These are phyloP conservation scores for Tuber indicum DNA, from an alignment of 495 filamentous ascomycete genomes.

Conservation along the genomic window DNA sequence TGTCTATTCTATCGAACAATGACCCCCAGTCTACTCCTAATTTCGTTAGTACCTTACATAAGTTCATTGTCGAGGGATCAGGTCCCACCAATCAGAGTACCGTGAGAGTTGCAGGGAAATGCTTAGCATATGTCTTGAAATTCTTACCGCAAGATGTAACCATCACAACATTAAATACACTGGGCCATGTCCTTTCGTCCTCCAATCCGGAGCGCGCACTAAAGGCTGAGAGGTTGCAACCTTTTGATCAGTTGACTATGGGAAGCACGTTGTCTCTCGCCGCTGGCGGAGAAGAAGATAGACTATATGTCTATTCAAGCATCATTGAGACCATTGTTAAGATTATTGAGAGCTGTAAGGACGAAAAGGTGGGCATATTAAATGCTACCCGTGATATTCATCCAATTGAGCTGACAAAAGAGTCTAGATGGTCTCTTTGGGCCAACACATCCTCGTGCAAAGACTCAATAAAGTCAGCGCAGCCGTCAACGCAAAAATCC, in stretches of 20 bases:
- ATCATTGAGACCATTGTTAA: conserved; percentile 84
- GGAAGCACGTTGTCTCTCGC: conserved; percentile 74
- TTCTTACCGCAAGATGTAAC: conserved; percentile 82
- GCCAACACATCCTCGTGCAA: conserved; percentile 91
- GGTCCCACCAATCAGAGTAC: conserved; percentile 58
- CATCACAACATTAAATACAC: conserved; percentile 87
- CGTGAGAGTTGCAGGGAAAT: conserved; percentile 67
- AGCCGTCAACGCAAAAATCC: conserved; percentile 71
- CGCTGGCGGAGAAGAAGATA: conserved; percentile 66
- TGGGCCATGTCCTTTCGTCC: conserved; percentile 85
- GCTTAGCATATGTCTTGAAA: conserved; percentile 69
- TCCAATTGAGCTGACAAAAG: conserved; percentile 8
- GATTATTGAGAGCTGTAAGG: conserved; percentile 70
- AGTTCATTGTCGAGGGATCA: conserved; percentile 73
- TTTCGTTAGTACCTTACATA: conserved; percentile 73
- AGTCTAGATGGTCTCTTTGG: conserved; percentile 70
- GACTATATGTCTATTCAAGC: conserved; percentile 61
- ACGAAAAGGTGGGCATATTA: conserved; percentile 55
- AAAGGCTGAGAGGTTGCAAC: conserved; percentile 35
- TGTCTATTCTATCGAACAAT: conserved; percentile 70
- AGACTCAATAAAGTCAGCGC: conserved; percentile 77
- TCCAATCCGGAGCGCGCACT: conserved; percentile 48
- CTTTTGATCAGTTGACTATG: conserved; percentile 45
- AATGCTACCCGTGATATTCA: not conserved
- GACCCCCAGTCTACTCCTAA: conserved; percentile 58